Conservation (phyloP, 1,284 basidiomycete species). For the Cerioporus squamosus region DNA sequence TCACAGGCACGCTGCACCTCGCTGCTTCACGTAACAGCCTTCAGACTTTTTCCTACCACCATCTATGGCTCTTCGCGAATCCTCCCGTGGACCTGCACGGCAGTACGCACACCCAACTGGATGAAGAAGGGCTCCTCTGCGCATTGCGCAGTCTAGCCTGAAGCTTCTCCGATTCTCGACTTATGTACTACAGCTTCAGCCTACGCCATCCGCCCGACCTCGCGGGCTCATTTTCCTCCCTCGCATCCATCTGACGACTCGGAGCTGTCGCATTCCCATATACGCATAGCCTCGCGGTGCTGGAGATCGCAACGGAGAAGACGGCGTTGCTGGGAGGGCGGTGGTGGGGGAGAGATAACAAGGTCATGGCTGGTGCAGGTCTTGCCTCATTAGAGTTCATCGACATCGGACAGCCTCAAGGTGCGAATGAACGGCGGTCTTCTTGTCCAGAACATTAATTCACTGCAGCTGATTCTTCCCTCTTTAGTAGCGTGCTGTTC, state of each 20-base stretch:
- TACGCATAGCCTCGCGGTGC: no score
- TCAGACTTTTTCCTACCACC: not conserved
- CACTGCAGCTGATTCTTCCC: conserved; percentile 7
- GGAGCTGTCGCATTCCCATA: no score
- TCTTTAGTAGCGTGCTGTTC: conserved; percentile 14
- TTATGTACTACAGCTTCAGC: no score
- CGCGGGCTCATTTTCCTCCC: no score
- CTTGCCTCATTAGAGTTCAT: conserved; percentile 14
- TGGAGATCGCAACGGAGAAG: not conserved
- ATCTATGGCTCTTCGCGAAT: no score
- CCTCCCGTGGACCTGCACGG: no score
- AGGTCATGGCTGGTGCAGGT: conserved; percentile 2
- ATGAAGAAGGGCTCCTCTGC: no score
- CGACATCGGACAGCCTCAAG: conserved; percentile 6
- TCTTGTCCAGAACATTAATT: conserved; percentile 15
- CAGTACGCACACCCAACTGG: no score
- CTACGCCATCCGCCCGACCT: no score
- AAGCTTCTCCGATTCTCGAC: no score
- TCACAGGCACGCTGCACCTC: not conserved
- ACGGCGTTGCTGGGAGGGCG: not conserved
- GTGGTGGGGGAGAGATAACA: conserved; percentile 7
- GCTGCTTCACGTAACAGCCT: not conserved
- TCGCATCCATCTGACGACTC: no score
- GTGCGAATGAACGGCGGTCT: conserved; percentile 18
- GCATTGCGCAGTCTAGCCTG: no score